Conservation (phyloP, 345 rosid genomes). For the Eucalyptus marginata region DNA sequence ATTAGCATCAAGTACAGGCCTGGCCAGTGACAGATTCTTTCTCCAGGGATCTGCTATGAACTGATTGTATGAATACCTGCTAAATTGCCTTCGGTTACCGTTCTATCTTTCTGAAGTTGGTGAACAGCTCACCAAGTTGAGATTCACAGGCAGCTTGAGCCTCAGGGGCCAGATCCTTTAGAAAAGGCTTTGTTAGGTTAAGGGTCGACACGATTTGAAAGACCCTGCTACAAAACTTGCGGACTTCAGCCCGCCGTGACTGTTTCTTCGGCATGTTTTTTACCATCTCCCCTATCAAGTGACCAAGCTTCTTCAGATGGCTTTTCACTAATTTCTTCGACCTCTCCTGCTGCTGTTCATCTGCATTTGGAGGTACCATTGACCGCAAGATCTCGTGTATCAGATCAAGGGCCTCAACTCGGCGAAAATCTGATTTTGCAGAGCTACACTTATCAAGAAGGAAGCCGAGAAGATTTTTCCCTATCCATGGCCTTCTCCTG, state of each 20-base stretch:
- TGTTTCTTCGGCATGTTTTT: slow-evolving; percentile 62
- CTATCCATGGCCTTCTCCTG: slow-evolving; percentile 69
- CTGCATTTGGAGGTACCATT: slow-evolving; percentile 18
- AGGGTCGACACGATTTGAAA: slow-evolving; percentile 40
- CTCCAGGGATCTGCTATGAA: neutral
- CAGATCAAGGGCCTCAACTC: slow-evolving; percentile 69
- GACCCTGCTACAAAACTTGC: slow-evolving; percentile 54
- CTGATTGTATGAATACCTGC: neutral
- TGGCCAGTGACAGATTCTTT: neutral
- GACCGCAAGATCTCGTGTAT: slow-evolving; percentile 58
- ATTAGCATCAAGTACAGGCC: neutral
- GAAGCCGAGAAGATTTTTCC: slow-evolving; percentile 40
- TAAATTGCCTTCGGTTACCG: neutral
- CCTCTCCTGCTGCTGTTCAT: slow-evolving; percentile 20
- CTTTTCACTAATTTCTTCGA: slow-evolving; percentile 43
- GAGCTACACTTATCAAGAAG: slow-evolving; percentile 49
- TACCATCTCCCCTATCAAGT: slow-evolving; percentile 41
- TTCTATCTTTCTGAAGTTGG: slow-evolving; percentile 33
- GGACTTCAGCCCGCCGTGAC: slow-evolving; percentile 50
- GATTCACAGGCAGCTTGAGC: slow-evolving; percentile 58
- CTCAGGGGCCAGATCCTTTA: slow-evolving; percentile 38
- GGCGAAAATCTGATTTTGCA: slow-evolving; percentile 65
- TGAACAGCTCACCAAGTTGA: slow-evolving; percentile 45
- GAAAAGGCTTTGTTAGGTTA: slow-evolving; percentile 42
- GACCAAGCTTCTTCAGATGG: slow-evolving; percentile 33